Conservation (phyloP, 2,329 filamentous ascomycete genomes). For the Corinectria fuckeliana region DNA sequence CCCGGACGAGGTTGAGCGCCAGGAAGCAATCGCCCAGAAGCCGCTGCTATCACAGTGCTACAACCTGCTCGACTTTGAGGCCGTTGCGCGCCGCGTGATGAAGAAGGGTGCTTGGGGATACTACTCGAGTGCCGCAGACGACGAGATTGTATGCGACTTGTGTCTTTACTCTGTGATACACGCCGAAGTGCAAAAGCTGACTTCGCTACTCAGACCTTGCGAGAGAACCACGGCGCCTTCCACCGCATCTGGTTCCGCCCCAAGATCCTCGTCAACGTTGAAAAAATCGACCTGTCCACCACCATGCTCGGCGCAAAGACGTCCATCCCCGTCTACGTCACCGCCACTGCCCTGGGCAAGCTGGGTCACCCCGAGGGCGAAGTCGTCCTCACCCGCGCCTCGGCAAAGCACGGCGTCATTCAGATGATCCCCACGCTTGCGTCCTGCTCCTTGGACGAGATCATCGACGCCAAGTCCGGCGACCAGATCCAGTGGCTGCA, state of each 20-base stretch:
- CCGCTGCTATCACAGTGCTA: slow-evolving; percentile 87
- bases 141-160: slow-evolving; percentile 48
- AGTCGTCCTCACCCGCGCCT: slow-evolving; percentile 84
- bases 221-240: slow-evolving; percentile 94
- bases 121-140: slow-evolving; percentile 84
- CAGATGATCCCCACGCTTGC: slow-evolving; percentile 99
- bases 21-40: slow-evolving; percentile 76
- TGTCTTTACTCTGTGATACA: neutral
- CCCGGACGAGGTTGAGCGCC: slow-evolving; percentile 66
- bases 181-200: neutral
- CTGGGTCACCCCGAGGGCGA: slow-evolving; percentile 94
- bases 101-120: slow-evolving; percentile 98
- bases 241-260: slow-evolving; percentile 98
- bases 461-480: slow-evolving; percentile 79
- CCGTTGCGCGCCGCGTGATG: slow-evolving; percentile 88
- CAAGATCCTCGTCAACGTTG: slow-evolving; percentile 85
- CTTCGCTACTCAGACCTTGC: slow-evolving; percentile 70
- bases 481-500: slow-evolving; percentile 96
- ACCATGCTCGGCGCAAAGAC: slow-evolving; percentile 92
- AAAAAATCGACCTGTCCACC: slow-evolving; percentile 83
- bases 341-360: slow-evolving; percentile 93
- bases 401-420: slow-evolving; percentile 85
- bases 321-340: slow-evolving; percentile 92
- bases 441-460: slow-evolving; percentile 97
- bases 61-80: slow-evolving; percentile 95